These are phyloP conservation scores for Auricularia auricula-judae DNA, from an alignment of 768 basidiomycete genomes.

Conservation along the genomic window DNA sequence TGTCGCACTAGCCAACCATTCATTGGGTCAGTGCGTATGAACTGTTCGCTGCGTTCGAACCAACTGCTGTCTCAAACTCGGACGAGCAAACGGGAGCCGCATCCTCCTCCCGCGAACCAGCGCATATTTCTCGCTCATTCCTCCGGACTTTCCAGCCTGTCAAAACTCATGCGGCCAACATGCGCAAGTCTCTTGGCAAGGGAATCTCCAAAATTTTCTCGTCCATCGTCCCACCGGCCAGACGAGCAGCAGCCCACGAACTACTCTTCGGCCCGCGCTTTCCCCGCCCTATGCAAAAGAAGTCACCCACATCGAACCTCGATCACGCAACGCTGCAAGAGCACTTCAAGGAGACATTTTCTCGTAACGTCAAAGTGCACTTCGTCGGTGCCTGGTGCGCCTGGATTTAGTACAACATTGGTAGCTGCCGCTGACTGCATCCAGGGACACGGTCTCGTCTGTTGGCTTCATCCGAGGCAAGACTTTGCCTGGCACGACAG, in stretches of 20 bases:
- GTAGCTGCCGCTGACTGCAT: background rate
- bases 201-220: no score
- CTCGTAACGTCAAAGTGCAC: slow-evolving; percentile 26
- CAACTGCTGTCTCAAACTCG: no score
- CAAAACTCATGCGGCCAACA: no score
- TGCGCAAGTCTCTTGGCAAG: no score
- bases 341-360: slow-evolving; percentile 27
- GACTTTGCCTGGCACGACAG: slow-evolving; percentile 21
- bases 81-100: no score
- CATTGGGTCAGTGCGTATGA: slow-evolving; percentile 24
- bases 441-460: slow-evolving; percentile 19
- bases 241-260: no score
- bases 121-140: no score
- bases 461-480: slow-evolving; percentile 25
- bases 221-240: no score
- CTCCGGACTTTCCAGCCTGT: no score
- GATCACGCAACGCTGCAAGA: background rate
- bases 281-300: slow-evolving; percentile 6
- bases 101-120: no score
- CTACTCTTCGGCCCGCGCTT: no score
- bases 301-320: background rate
- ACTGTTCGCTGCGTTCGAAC: slow-evolving; percentile 18
- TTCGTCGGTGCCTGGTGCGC: slow-evolving; percentile 35
- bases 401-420: background rate
- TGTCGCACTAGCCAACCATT: background rate